Base-by-base conservation (phyloP, 495 filamentous ascomycete species). In the Aspergillus indologenus region DNA sequence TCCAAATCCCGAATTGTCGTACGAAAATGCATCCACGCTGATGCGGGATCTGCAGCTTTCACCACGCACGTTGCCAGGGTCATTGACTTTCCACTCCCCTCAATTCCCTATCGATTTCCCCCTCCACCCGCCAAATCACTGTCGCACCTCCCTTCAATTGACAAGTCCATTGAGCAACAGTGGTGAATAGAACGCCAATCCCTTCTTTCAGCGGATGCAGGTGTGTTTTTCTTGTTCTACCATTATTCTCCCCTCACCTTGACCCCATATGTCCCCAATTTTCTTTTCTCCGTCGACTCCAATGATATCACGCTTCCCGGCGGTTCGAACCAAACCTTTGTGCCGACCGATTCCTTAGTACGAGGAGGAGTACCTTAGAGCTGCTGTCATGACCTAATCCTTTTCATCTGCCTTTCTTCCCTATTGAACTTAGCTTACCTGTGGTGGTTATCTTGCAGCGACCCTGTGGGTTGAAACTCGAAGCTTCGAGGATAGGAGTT, bases 131-230 rank as follows among this genome's bases (percentile, higher is more conserved):
- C 47, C 3, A 24, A 43, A 29, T 19, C 43, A 26, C 18, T 11
- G 22, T 26, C 21, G 7, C 43, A 62, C 65, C 67, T n/a, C 21
- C 24, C 48, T 5, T 5, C 23, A 5, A 34, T 31, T 64, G 42
- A 68, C 67, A 62, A 57, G 12, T 11, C 34, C 34, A 9, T 40
- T 14, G 34, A 40, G 34, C 34, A n/a, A n/a, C n/a, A 40, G 34
- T 6, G 34, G 34, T 7, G 2, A 40, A 40, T 2, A 40, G 12
- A 11, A 14, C 34, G 12, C 34, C 5, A 40, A 4, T 9, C 34
- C 6, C 34, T 40, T 15, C 34, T 45, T 23, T 24, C 6, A 49
- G 18, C 66, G 67, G 68, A 72, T 72, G 68, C 70, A 67, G 68
- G 70, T 69, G 55, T 54, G 69, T 67, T 26, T 18, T n/a, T 26